Evolutionary conservation across 2,329 filamentous ascomycete genomes (phyloP).

Genomic region (Fusarium sterilihyphosum): DNA sequence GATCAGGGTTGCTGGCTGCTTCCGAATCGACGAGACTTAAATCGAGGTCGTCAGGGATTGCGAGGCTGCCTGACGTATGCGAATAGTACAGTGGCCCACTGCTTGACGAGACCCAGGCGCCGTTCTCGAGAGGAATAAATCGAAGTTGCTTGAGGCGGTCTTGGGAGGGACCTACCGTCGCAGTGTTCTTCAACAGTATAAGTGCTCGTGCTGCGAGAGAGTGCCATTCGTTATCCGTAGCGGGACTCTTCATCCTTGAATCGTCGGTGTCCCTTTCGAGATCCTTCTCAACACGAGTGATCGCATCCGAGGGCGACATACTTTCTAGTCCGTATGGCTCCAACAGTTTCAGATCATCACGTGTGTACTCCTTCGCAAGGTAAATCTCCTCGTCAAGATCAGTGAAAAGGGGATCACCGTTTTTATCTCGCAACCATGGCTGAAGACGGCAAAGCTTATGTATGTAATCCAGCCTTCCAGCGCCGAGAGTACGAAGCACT

Average conservation of each 20-base stretch:
- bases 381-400: constrained; percentile 27
- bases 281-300: constrained; percentile 18
- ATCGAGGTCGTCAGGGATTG: constrained; percentile 15
- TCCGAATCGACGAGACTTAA: constrained; percentile 16
- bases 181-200: background rate
- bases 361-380: constrained; percentile 27
- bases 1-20: constrained; percentile 12
- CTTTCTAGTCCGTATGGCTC: constrained; percentile 13
- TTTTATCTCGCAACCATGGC: constrained; percentile 12
- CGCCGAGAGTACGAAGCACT: constrained; percentile 14
- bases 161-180: background rate
- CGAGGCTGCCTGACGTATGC: background rate
- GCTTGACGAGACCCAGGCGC: constrained; percentile 27
- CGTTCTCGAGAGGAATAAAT: constrained; percentile 24
- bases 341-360: background rate
- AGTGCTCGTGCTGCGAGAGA: constrained; percentile 27
- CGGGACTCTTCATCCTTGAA: constrained; percentile 24
- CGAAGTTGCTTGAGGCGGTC: constrained; percentile 2
- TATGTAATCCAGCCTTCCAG: constrained; percentile 9
- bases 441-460: constrained; percentile 6
- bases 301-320: background rate
- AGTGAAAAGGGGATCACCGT: constrained; percentile 27
- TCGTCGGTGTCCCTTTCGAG: background rate
- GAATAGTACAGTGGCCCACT: constrained; percentile 19
- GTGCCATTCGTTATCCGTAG: constrained; percentile 22